Percentiles rank a stretch among this genome's conserved stretches.
Evolutionary conservation across 495 filamentous ascomycete species (phyloP).

Genomic region (Alectoria sarmentosa): DNA sequence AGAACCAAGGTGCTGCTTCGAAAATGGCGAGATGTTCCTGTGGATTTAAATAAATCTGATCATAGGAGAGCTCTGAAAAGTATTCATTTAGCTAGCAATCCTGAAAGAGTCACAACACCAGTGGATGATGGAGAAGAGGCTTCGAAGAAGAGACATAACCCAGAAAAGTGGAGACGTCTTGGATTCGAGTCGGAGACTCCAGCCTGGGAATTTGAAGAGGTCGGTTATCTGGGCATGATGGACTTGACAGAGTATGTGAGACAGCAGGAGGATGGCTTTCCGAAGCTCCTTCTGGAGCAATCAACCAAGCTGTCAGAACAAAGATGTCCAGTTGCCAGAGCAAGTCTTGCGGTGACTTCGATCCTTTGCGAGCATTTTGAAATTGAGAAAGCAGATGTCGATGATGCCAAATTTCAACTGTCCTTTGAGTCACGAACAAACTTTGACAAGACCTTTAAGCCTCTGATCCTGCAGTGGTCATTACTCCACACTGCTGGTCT

Average conservation of each 20-base stretch:
- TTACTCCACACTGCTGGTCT: conserved; percentile 84
- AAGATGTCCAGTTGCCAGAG: conserved; percentile 81
- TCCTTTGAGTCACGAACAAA: conserved; percentile 69
- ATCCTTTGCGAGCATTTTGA: conserved; percentile 95
- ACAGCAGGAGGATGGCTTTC: conserved; percentile 85
- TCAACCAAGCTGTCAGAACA: conserved; percentile 61
- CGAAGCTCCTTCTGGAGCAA: conserved; percentile 87
- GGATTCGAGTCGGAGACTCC: conserved; percentile 91
- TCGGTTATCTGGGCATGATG: conserved; percentile 95
- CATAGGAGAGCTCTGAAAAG: conserved; percentile 82
- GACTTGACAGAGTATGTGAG: conserved; percentile 89
- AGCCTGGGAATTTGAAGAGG: conserved; percentile 71
- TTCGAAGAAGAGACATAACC: conserved; percentile 62
- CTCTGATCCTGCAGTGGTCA: conserved; percentile 88
- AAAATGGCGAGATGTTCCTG: conserved; percentile 81
- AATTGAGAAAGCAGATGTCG: conserved; percentile 77
- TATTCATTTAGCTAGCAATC: conserved; percentile 74
- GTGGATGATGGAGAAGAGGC: conserved; percentile 34
- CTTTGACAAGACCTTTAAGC: conserved; percentile 81
- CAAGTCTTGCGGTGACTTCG: conserved; percentile 78
- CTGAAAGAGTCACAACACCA: conserved; percentile 42
- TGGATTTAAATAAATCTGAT: conserved; percentile 81
- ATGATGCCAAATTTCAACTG: conserved; percentile 72
- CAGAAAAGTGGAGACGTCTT: conserved; percentile 88
- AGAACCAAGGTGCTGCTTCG: conserved; percentile 84